These are phyloP conservation scores for Yarrowia deformans DNA, from an alignment of 805 yeast genomes.

Conservation along the genomic window DNA sequence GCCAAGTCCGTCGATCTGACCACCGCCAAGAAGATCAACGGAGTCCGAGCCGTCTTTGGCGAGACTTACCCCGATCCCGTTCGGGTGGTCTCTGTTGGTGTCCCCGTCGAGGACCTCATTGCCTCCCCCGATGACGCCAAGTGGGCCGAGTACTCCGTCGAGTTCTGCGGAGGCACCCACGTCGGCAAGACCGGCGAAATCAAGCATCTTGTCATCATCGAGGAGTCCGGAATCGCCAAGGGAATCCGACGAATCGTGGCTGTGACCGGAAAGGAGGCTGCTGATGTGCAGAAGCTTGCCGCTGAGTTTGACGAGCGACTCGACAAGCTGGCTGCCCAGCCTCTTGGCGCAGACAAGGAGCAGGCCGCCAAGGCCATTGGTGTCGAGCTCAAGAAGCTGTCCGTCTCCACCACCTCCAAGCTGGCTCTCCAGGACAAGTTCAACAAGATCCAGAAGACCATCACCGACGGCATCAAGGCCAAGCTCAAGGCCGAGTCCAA, in stretches of 20 bases:
- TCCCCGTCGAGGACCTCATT: constrained; percentile 81
- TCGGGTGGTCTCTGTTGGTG: constrained; percentile 95
- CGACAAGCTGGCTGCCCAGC: constrained; percentile 64
- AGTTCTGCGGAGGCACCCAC: constrained; percentile 99
- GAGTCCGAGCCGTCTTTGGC: constrained; percentile 97
- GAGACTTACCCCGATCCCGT: constrained; percentile 99
- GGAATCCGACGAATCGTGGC: constrained; percentile 99
- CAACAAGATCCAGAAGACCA: constrained; percentile 78
- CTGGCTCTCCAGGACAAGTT: constrained; percentile 76
- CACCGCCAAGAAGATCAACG: constrained; percentile 74
- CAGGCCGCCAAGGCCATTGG: constrained; percentile 81
- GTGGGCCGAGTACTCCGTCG: constrained; percentile 83
- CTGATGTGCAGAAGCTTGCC: constrained; percentile 87
- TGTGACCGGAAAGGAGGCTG: constrained; percentile 90
- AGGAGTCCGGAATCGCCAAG: constrained; percentile 97
- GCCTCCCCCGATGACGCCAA: constrained; percentile 71
- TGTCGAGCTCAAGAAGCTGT: constrained; percentile 79
- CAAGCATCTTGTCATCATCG: constrained; percentile 85
- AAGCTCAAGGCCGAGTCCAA: constrained; percentile 89
- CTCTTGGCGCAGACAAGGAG: constrained; percentile 81
- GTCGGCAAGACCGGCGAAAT: constrained; percentile 92
- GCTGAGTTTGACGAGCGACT: constrained; percentile 69
- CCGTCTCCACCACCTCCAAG: constrained; percentile 83
- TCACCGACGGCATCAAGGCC: constrained; percentile 86
- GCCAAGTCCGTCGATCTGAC: constrained; percentile 82